A percentile compares a stretch with the other conserved stretches of the same genome.
Evolutionary conservation across 2,329 filamentous ascomycete species (phyloP).

Genomic region (Aotearoamyces nothofagi): DNA sequence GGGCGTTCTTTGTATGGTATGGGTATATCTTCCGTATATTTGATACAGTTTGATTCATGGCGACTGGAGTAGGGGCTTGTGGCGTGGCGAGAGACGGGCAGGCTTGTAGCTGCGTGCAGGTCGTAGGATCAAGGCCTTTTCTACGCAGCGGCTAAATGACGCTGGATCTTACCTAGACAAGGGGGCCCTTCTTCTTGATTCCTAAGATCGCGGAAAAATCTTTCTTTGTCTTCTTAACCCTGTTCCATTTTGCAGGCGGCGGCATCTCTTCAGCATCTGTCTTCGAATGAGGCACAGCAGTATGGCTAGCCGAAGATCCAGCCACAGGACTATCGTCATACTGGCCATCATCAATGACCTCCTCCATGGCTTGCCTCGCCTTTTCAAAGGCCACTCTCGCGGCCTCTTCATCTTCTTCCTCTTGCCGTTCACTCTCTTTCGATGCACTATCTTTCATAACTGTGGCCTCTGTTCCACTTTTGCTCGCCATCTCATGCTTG

Average conservation of each 20-base stretch:
- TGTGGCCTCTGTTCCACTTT: conserved; percentile 47
- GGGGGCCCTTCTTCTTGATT: conserved; percentile 89
- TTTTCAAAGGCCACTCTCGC: conserved; percentile 56
- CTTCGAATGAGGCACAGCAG: no score
- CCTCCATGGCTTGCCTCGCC: conserved; percentile 20
- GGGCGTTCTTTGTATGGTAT: no score
- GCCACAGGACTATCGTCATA: no score
- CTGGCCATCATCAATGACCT: conserved; percentile 19
- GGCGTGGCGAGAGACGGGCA: no score
- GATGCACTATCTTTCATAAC: conserved; percentile 36
- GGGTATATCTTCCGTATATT: no score
- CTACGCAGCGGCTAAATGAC: no score
- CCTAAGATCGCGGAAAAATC: conserved; percentile 59
- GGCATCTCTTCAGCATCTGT: conserved; percentile 1
- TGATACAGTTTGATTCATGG: no score
- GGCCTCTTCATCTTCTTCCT: conserved; percentile 71
- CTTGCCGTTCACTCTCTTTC: conserved; percentile 47
- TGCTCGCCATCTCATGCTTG: conserved; percentile 60
- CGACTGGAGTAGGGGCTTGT: no score
- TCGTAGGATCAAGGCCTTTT: no score
- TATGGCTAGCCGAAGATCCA: no score
- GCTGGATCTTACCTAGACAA: no score
- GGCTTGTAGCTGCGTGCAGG: no score
- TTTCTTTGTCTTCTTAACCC: conserved; percentile 77
- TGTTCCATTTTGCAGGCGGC: conserved; percentile 47